Conservation (phyloP, 73 alveolate genomes). For the Urostyla sp. region DNA sequence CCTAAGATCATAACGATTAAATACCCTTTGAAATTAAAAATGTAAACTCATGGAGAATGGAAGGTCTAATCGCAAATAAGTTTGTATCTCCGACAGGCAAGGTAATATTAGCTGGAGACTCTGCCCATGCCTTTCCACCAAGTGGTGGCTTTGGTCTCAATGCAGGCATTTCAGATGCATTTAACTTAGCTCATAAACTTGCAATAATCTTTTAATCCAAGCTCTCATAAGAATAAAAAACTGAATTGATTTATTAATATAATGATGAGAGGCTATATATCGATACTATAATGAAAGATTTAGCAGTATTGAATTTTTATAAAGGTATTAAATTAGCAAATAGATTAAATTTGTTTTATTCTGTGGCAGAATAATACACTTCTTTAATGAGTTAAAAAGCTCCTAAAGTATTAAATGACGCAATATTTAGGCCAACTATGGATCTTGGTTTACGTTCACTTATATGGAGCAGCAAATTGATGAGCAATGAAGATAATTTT, state of each 20-base stretch:
- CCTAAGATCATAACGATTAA: background rate
- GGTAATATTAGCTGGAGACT: constrained; percentile 70
- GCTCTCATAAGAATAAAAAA: background rate
- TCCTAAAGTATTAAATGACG: constrained; percentile 2
- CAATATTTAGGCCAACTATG: constrained; percentile 4
- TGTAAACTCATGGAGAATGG: constrained; percentile 72
- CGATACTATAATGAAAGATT: constrained; percentile 34
- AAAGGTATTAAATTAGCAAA: constrained; percentile 33
- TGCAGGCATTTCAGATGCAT: constrained; percentile 76
- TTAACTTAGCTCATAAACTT: constrained; percentile 67
- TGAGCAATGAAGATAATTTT: background rate
- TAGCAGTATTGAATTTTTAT: constrained; percentile 38
- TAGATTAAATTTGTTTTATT: constrained; percentile 17
- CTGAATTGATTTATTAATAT: background rate
- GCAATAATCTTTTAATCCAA: constrained; percentile 27
- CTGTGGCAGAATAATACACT: constrained; percentile 13
- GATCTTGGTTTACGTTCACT: constrained; percentile 35
- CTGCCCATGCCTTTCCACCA: constrained; percentile 83
- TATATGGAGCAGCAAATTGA: background rate
- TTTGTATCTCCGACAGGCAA: constrained; percentile 5
- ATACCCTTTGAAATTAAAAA: constrained; percentile 40
- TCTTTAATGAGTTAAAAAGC: background rate
- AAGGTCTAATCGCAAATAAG: constrained; percentile 62
- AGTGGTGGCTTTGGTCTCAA: constrained; percentile 84
- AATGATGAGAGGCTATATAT: constrained; percentile 35